These are phyloP conservation scores for Solanum peruvianum DNA, from an alignment of 257 asterid species.

Conservation along the genomic window DNA sequence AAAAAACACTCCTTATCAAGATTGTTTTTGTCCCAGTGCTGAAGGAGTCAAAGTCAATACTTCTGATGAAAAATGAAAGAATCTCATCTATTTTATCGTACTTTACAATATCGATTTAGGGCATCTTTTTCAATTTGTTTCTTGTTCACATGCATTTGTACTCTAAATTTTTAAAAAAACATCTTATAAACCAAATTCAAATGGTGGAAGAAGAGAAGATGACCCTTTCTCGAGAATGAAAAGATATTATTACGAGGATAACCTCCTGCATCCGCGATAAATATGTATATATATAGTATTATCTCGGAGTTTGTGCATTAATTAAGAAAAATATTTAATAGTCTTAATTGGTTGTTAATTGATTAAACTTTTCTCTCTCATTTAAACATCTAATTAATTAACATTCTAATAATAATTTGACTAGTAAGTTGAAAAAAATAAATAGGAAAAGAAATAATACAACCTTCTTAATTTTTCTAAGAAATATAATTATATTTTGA, in stretches of 20 bases:
- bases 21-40: neutral
- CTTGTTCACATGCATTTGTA: neutral
- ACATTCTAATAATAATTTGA: neutral
- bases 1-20: neutral
- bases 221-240: neutral
- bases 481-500: neutral
- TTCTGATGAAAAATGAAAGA: neutral
- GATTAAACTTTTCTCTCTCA: too few species aligned
- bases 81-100: neutral
- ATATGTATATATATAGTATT: neutral
- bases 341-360: too few species aligned
- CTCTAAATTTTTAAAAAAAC: too few species aligned
- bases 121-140: neutral
- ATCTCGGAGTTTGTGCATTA: neutral
- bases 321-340: too few species aligned
- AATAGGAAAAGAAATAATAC: neutral
- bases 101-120: neutral
- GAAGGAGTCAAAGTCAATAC: neutral
- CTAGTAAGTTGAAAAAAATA: neutral
- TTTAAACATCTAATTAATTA: too few species aligned
- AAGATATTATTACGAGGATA: neutral
- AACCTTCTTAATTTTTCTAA: neutral
- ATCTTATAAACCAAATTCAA: neutral
- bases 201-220: neutral
- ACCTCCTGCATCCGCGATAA: fast-evolving